Conservation (phyloP, 148 eudicot genomes). For the Vaccinium vitisidaea region DNA sequence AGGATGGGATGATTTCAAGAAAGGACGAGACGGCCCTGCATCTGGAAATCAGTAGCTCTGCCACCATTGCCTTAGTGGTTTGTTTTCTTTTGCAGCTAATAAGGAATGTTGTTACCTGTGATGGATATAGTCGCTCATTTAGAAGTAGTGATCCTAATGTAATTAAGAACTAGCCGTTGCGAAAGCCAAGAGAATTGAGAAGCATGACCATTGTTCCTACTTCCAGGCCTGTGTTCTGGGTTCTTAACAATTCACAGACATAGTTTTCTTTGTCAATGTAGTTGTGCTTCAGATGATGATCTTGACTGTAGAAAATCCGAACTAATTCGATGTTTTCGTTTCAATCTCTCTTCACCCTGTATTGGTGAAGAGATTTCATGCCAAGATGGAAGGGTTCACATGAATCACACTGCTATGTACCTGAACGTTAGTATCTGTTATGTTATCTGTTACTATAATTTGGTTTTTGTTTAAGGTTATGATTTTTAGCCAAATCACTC, state of each 20-base stretch:
- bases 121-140: background rate
- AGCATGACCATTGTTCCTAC: background rate
- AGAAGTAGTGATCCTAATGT: background rate
- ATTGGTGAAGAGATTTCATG: background rate
- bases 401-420: no score
- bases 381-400: no score
- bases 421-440: no score
- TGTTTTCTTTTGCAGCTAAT: background rate
- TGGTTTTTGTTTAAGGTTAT: no score
- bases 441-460: no score
- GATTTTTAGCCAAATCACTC: no score
- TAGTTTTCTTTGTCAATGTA: background rate
- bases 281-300: background rate
- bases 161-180: background rate
- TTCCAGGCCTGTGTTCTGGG: background rate
- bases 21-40: constrained; percentile 64
- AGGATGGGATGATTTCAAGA: constrained; percentile 97
- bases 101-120: background rate
- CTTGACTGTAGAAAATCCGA: background rate
- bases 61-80: background rate
- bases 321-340: background rate
- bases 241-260: background rate
- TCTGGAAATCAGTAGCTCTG: constrained; percentile 74
- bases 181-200: background rate
- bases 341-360: background rate